Evolutionary conservation across 768 basidiomycete genomes (phyloP), one percentile per base, ranked within the genome.

Genomic region (Epithele typhae): DNA sequence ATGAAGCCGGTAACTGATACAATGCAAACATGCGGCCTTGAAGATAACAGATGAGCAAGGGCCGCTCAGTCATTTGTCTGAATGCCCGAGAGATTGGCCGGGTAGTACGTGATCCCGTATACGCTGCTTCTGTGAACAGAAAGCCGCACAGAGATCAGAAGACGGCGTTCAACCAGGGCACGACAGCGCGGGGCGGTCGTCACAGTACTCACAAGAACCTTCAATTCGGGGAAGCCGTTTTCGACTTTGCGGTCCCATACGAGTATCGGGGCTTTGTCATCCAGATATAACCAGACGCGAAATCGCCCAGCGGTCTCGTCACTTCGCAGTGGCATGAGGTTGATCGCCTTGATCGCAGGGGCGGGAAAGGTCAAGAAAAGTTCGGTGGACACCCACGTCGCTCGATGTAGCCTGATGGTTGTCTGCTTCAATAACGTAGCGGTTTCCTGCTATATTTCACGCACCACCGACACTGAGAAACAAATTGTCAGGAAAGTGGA

Each of bases 301-400:
- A 97, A 97, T 36, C 92, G 75, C 34, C 94, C 94, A 19, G 82
- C 85, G 14, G 92, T 87, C 47, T 94, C 92, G 15, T 88, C 84
- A 17, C 79, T 61, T 57, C 82, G 87, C 43, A 82, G 71, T 17
- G 94, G 92, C 17, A 88, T 64, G 37, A 95, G 68, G 10, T 82
- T 77, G 44, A 94, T 80, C 37, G 75, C 73, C 37, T 71, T 73
- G 45, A 96, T 67, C 1, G 68, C 60, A 0, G 92, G 92, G 22
- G 89, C 79, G 10, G 92, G 87, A 64, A 97, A 97, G 1, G 94
- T 96, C 27, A 95, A 66, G 56, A 93, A 78, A 14, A 97, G 74
- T 57, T 96, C 94, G 0, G 93, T 96, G 51, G 90, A 87, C n/a
- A 84, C 77, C 94, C 94, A 97, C 10, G 81, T 82, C 25, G 94